Evolutionary conservation across 306 rosid genomes (phyloP), one percentile per base, ranked within the genome.

Genomic region (Lathyrus oleraceus): DNA sequence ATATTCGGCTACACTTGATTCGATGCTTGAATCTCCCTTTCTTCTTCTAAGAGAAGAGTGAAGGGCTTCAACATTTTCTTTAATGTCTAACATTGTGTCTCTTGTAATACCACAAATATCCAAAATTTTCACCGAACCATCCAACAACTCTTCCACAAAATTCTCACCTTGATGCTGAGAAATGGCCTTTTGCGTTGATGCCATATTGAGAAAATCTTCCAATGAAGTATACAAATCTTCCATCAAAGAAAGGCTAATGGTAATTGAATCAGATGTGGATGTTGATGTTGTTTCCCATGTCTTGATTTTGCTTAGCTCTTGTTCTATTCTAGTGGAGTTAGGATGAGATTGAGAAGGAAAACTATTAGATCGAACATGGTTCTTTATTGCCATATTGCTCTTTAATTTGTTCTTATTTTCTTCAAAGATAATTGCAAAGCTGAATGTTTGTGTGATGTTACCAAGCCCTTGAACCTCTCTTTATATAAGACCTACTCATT

Each of bases 301-400:
- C 65, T 64, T 80, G 68, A 86, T 68, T 47, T 79, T 81, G 74
- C 6, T 69, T 5, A 87, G 78, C 65, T 86, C 81, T 20, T 89
- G 61, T 42, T 92, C 87, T 8, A 85, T 76, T 39, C 76, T 83
- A 2, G 23, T 13, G 10, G 86, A 74, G 78, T 61, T 68, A 0
- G 98, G 96, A 81, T 85, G 98, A 53, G 96, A 83, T 60, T 76
- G 85, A 64, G 82, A 52, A 57, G 98, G 93, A 6, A 89, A 71
- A 79, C 96, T 90, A 0, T 86, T 74, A 12, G 88, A 92, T 27
- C 96, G 83, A 63, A 73, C 71, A 17, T 76, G 83, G 70, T 45
- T 72, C 14, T 69, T 87, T 47, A 38, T 23, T 58, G 81, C 89
- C 96, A 89, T 89, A 53, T n/a, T 28, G 2, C 53, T 69, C 10